Evolutionary conservation across 768 basidiomycete species (phyloP).

Genomic region (Lentinula aciculospora): DNA sequence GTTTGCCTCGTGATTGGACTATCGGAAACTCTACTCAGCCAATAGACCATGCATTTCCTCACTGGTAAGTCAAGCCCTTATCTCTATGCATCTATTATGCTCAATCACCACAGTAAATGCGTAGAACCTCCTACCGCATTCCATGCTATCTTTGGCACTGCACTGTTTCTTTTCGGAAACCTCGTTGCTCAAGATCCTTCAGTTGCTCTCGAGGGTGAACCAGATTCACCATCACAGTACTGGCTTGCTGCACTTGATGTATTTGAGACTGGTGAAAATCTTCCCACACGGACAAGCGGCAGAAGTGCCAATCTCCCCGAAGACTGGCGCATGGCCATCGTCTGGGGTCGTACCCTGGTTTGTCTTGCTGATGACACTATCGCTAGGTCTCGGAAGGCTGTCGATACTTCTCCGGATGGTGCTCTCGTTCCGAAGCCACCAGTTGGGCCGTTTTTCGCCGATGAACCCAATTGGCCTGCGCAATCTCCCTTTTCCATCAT

Average conservation of each 20-base stretch:
- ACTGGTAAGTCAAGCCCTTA: slow-evolving; percentile 9
- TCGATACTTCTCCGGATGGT: slow-evolving; percentile 5
- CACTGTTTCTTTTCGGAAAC: slow-evolving; percentile 60
- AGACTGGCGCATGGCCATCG: slow-evolving; percentile 65
- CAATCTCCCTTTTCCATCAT: slow-evolving; percentile 50
- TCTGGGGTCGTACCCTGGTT: slow-evolving; percentile 64
- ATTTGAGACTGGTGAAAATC: slow-evolving; percentile 62
- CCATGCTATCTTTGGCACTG: slow-evolving; percentile 58
- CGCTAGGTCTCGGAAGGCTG: slow-evolving; percentile 20
- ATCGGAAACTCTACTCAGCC: slow-evolving; percentile 7
- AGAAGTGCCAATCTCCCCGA: slow-evolving; percentile 29
- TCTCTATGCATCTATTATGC: not conserved
- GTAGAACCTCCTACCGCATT: slow-evolving; percentile 58
- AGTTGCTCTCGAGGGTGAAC: slow-evolving; percentile 51
- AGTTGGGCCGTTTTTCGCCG: slow-evolving; percentile 18
- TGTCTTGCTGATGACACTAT: slow-evolving; percentile 51
- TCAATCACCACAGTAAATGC: slow-evolving; percentile 23
- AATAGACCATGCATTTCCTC: slow-evolving; percentile 13
- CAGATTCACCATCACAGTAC: slow-evolving; percentile 42
- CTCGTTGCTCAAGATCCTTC: slow-evolving; percentile 47
- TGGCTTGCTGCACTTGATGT: slow-evolving; percentile 69
- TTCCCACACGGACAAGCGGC: slow-evolving; percentile 40
- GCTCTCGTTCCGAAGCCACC: slow-evolving; percentile 1
- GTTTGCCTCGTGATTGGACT: slow-evolving; percentile 14
- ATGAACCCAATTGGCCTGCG: slow-evolving; percentile 43